Evolutionary conservation across 306 rosid species (phyloP), one percentile per base, ranked within the genome.

Genomic region (Malus fusca): DNA sequence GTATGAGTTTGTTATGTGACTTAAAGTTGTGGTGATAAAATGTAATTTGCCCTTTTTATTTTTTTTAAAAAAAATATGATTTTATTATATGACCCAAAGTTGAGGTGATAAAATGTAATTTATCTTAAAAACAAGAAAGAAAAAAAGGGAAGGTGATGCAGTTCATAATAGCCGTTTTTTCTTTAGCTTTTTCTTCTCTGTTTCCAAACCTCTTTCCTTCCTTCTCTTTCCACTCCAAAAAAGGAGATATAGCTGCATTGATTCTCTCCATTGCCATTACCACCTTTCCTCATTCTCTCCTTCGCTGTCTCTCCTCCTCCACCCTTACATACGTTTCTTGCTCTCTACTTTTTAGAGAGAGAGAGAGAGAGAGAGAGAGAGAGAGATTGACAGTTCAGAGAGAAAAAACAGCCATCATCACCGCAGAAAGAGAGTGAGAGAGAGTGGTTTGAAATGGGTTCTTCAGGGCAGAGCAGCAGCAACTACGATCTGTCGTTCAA

Each of bases 401-500:
- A 58, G 6, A 61, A 69, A 64, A 83, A 78, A 78, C 75, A 82
- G 65, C 69, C 33, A 70, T 82, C 77, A 77, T 85, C 84, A 69
- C 25, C 73, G 15, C n/a, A 52, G 51, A 81, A 48, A 14, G 12
- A 31, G 51, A 58, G 58, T 6, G 42, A 58, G 58, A 10, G 25
- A 9, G 30, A 22, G 69, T 46, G 44, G 5, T 68, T 19, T 42
- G 44, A 42, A 62, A 21, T 90, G 99, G 89, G 93, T 81, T 92
- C 97, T 77, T 90, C 98, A n/a, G 98, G 87, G 72, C 97, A 92
- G 78, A 84, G 78, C 70, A 85, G 78, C 70, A 86, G 87, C 75
- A 83, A 62, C 84, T 92, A 84, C 85, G 99, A 92, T 90, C 90
- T 95, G 78, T 92, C 99, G 6, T 90, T 90, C 86, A 95, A 95